Conservation (phyloP, 2,329 filamentous ascomycete genomes). For the Bipolaris victoriae region DNA sequence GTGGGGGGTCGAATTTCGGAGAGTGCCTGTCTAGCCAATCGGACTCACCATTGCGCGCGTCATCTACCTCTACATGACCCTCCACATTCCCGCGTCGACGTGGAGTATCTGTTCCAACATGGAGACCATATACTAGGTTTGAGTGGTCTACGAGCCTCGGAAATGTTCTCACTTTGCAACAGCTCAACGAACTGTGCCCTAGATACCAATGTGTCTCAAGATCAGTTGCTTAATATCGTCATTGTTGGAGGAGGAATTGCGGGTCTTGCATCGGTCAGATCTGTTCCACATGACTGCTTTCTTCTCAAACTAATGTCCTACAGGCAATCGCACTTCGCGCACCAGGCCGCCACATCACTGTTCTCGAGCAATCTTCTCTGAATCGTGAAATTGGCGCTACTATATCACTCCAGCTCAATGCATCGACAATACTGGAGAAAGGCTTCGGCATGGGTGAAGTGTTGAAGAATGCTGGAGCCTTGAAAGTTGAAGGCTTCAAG, state of each 20-base stretch:
- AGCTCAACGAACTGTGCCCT: background rate
- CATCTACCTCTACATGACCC: no score
- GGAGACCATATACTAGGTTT: no score
- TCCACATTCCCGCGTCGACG: no score
- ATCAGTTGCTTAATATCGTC: conserved; percentile 38
- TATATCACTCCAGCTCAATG: conserved; percentile 52
- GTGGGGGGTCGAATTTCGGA: no score
- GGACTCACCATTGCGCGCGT: no score
- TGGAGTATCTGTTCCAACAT: no score
- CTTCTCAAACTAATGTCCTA: no score
- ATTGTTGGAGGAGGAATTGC: conserved; percentile 37
- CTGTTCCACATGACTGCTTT: no score
- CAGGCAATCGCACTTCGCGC: conserved; percentile 44
- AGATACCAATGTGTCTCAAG: conserved; percentile 14
- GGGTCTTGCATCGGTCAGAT: conserved; percentile 25
- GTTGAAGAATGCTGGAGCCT: conserved; percentile 40
- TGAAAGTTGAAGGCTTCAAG: conserved; percentile 47
- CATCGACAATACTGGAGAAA: conserved; percentile 43
- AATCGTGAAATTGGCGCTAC: conserved; percentile 50
- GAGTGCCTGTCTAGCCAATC: no score
- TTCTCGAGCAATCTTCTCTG: conserved; percentile 43
- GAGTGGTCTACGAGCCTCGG: no score
- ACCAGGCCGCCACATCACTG: conserved; percentile 42
- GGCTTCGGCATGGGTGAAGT: conserved; percentile 39
- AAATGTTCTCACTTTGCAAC: no score